Base-by-base conservation (phyloP, 345 rosid species). In the Salix suchowensis region DNA sequence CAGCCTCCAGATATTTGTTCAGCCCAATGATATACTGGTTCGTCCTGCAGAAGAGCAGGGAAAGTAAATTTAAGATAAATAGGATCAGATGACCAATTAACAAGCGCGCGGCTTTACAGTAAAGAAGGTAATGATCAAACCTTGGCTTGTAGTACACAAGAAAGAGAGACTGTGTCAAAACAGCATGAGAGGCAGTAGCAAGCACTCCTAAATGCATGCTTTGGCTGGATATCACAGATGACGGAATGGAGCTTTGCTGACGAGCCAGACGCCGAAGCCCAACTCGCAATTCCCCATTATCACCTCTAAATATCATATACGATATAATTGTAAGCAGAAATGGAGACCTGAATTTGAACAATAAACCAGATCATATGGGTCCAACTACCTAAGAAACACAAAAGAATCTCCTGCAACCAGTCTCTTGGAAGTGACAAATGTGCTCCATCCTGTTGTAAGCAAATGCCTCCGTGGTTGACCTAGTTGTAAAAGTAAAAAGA, bases 151-250 rank as follows among this genome's bases (percentile, higher is more conserved):
- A 96, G 82, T 85, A 93, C 65, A 96, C 97, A 23, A 89, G 88
- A 82, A 96, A 96, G 79, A 89, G 85, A 21, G 91, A 87, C 75
- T 76, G 87, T 14, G 97, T 90, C 14, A 79, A 72, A 75, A 87
- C 86, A 48, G 97, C 96, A 80, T 96, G 99, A 76, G 87, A 87
- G 71, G 98, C 99, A 68, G 96, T 93, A 68, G 98, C 97, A 81
- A 93, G 94, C 80, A 93, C 99, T 42, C 98, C 99, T 4, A 93
- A 81, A 82, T 93, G 98, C 97, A 96, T 93, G 89, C 91, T 93
- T 77, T 91, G 98, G 72, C 97, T 89, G 52, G 98, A 93, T 81
- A 96, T 92, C 80, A 93, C 96, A 16, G 98, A 92, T 7, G 96
- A 85, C n/a, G 97, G 92, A 93, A 89, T 90, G 83, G 83, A 85